Base-by-base conservation (phyloP, 352 stramenopile species). In the Pythium folliculosum region DNA sequence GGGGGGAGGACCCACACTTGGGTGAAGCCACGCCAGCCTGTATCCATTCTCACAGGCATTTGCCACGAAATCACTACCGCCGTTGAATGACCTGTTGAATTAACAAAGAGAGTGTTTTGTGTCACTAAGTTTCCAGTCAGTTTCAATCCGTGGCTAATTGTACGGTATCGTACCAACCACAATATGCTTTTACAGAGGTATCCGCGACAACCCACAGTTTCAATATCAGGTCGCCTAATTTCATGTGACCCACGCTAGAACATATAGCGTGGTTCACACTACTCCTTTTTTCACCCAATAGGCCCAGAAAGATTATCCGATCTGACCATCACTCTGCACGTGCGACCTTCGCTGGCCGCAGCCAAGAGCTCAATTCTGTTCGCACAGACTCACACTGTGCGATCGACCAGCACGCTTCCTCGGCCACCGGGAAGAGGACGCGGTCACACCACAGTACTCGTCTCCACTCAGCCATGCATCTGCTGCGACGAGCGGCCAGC, bases 401-500 rank as follows among this genome's bases (percentile, higher is more conserved):
- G 56, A 63, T 22, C 19, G 43, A 49, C 40, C n/a, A 17, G 25
- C 27, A 38, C 30, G 40, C 40, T 47, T 47, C 40, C 40, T n/a
- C 16, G 44, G 25, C 61, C 61, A 19, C 40, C 10, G 12, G 40
- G 40, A n/a, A 19, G 40, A 16, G 14, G 40, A 21, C 40, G 14
- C 40, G 17, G 4, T 40, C 35, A 40, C 35, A 40, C 3, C 40
- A 47, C 40, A 47, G 40, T 27, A 23, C 38, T 54, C 30, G 10
- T 25, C 19, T 1, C 35, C 12, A 35, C 12, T 13, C 16, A 13
- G 25, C 48, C 12, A 90, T 89, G 82, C 70, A 78, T 55, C 64
- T 71, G 21, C 60, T 70, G 55, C 63, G 63, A 49, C 63, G 55
- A 55, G 63, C 65, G 47, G 44, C 55, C 63, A 51, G 53, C 40